Percentiles rank a stretch among this genome's conserved stretches.
Conservation (phyloP, 352 stramenopile genomes). For the Phytophthora citricola region DNA sequence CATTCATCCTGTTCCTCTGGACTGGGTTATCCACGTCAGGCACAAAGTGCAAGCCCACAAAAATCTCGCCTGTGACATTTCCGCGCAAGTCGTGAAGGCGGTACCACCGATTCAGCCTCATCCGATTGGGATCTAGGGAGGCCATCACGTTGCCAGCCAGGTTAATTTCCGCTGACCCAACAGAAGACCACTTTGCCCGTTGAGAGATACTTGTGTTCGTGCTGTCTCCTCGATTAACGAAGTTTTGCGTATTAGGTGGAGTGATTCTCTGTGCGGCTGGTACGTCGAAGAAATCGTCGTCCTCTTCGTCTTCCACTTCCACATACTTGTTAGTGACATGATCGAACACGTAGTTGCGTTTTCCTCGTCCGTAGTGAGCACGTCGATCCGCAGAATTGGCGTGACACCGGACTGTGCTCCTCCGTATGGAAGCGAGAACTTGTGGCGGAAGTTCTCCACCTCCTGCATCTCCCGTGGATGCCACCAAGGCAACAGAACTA, state of each 20-base stretch:
- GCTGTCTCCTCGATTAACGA: slow-evolving; percentile 60
- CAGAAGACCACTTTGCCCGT: slow-evolving; percentile 73
- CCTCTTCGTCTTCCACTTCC: slow-evolving; percentile 78
- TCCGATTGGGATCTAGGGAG: slow-evolving; percentile 55
- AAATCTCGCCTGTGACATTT: slow-evolving; percentile 85
- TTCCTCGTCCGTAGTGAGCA: slow-evolving; percentile 72
- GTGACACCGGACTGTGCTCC: slow-evolving; percentile 88
- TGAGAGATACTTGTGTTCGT: slow-evolving; percentile 43
- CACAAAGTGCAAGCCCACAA: slow-evolving; percentile 82
- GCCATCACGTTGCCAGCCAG: slow-evolving; percentile 88
- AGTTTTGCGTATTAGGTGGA: slow-evolving; percentile 20
- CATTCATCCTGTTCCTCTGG: slow-evolving; percentile 45
- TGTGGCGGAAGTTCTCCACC: slow-evolving; percentile 80
- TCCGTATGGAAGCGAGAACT: slow-evolving; percentile 84
- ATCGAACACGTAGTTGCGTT: slow-evolving; percentile 88
- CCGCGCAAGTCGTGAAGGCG: slow-evolving; percentile 81
- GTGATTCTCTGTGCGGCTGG: slow-evolving; percentile 27
- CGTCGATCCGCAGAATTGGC: slow-evolving; percentile 82
- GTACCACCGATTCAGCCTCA: slow-evolving; percentile 86
- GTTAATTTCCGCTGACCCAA: slow-evolving; percentile 87
- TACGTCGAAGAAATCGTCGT: slow-evolving; percentile 50
- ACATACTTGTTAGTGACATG: slow-evolving; percentile 87
- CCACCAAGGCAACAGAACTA: slow-evolving; percentile 89
- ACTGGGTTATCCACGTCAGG: slow-evolving; percentile 42
- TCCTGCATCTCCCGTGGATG: slow-evolving; percentile 73